These are phyloP conservation scores for Lactarius deliciosus DNA, from an alignment of 768 basidiomycete species.

Conservation along the genomic window DNA sequence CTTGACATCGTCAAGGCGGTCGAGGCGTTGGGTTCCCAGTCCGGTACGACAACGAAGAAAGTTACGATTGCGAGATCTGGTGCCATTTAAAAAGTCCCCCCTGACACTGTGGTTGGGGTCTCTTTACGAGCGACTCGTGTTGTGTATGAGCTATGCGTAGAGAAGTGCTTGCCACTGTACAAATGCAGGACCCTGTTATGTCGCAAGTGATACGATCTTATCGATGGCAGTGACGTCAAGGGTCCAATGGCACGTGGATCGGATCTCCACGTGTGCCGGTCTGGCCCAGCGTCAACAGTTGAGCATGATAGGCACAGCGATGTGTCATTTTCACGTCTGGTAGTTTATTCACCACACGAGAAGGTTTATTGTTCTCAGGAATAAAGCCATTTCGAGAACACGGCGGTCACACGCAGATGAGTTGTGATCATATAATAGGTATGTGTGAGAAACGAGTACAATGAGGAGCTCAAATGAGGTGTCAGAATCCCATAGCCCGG, in stretches of 20 bases:
- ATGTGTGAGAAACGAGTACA: neutral
- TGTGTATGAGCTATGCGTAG: constrained; percentile 16
- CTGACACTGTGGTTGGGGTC: neutral
- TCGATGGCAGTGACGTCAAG: constrained; percentile 25
- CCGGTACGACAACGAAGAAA: constrained; percentile 43
- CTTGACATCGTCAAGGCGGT: constrained; percentile 52
- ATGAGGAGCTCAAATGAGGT: neutral
- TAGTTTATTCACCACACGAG: neutral
- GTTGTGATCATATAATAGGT: neutral
- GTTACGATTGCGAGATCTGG: constrained; percentile 61
- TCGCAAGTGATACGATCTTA: constrained; percentile 11
- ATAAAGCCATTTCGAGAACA: neutral
- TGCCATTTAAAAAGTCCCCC: constrained; percentile 36
- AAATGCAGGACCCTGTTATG: constrained; percentile 1
- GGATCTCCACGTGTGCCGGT: no score
- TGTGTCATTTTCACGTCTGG: no score
- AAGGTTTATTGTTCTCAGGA: neutral
- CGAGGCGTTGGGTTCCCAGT: constrained; percentile 41
- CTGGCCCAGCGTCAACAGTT: no score
- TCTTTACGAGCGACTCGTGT: constrained; percentile 10
- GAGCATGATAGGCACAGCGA: no score
- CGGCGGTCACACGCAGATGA: neutral
- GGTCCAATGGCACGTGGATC: constrained; percentile 5
- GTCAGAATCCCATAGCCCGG: constrained; percentile 18
- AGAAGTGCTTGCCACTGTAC: constrained; percentile 21